Conservation (phyloP, 805 yeast species). For the Kuraishia ogatae region DNA sequence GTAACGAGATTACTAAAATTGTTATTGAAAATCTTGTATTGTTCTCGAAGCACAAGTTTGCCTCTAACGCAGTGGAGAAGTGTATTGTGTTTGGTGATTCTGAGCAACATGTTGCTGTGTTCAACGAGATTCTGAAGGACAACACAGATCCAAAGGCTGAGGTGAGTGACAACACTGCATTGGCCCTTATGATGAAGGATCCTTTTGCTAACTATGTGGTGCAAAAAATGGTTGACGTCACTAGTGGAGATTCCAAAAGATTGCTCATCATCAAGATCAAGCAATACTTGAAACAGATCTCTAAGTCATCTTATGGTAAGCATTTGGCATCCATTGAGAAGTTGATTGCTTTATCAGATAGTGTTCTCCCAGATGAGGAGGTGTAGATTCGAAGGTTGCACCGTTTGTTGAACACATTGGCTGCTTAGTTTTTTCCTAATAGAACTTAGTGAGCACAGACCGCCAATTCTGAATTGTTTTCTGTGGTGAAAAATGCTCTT, state of each 20-base stretch:
- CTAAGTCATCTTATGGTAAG: slow-evolving; percentile 65
- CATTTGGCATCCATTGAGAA: slow-evolving; percentile 80
- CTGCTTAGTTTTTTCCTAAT: no score
- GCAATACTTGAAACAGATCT: slow-evolving; percentile 69
- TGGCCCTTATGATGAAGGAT: slow-evolving; percentile 93
- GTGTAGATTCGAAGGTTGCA: not conserved
- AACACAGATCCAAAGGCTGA: slow-evolving; percentile 32
- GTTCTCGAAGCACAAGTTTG: slow-evolving; percentile 93
- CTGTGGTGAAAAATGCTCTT: not conserved
- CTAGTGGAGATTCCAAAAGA: slow-evolving; percentile 61
- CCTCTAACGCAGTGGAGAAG: slow-evolving; percentile 95
- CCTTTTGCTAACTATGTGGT: slow-evolving; percentile 97
- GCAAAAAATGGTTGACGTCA: slow-evolving; percentile 83
- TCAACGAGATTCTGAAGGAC: slow-evolving; percentile 56
- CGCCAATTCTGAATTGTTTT: no score
- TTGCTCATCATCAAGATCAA: slow-evolving; percentile 66
- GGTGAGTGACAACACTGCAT: slow-evolving; percentile 57
- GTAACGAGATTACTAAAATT: slow-evolving; percentile 48
- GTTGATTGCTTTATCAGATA: slow-evolving; percentile 48
- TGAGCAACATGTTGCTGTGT: slow-evolving; percentile 52
- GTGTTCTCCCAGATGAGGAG: slow-evolving; percentile 11
- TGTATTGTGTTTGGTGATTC: slow-evolving; percentile 69
- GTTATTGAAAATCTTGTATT: slow-evolving; percentile 57
- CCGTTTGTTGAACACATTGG: no score
- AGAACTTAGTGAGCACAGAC: no score